Evolutionary conservation across 176 grass and related monocot species (phyloP).

Genomic region (Urochloa ruziziensis): DNA sequence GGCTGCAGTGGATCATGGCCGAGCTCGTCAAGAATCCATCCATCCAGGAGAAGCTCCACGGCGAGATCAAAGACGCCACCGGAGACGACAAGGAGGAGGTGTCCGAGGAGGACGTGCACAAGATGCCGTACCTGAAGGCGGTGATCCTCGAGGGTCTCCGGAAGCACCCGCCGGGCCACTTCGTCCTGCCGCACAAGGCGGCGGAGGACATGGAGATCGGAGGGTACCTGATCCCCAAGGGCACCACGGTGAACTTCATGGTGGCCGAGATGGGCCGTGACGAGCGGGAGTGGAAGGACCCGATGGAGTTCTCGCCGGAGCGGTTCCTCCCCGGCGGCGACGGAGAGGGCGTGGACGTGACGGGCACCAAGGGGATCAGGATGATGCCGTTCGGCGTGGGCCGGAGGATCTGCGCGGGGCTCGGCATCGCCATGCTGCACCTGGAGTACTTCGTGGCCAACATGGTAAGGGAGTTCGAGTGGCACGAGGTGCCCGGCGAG

Average conservation of each 20-base stretch:
- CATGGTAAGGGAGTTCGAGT: constrained; percentile 62
- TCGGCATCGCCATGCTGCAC: constrained; percentile 59
- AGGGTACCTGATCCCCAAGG: constrained; percentile 52
- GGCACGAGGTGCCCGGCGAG: constrained; percentile 46
- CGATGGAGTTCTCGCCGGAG: constrained; percentile 55
- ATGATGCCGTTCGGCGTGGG: constrained; percentile 88
- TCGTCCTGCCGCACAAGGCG: constrained; percentile 49
- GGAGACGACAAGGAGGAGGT: constrained; percentile 17
- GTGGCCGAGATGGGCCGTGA: constrained; percentile 55
- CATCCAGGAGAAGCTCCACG: constrained; percentile 41
- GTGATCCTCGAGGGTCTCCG: constrained; percentile 66
- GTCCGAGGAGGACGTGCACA: constrained; percentile 45
- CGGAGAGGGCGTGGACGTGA: constrained; percentile 56
- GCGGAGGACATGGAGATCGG: constrained; percentile 51
- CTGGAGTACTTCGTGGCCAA: constrained; percentile 73
- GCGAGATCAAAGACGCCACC: constrained; percentile 25
- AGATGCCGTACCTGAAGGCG: constrained; percentile 63
- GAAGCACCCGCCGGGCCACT: constrained; percentile 57
- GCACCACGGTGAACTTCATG: constrained; percentile 56
- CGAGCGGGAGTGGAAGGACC: constrained; percentile 40
- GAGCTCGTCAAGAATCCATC: constrained; percentile 62
- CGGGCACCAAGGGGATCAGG: constrained; percentile 58
- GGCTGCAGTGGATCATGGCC: constrained; percentile 82
- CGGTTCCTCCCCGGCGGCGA: constrained; percentile 55
- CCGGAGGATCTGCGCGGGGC: constrained; percentile 54